Evolutionary conservation across 257 asterid genomes (phyloP), one percentile per base, ranked within the genome.

Genomic region (Primulina huaijiensis): DNA sequence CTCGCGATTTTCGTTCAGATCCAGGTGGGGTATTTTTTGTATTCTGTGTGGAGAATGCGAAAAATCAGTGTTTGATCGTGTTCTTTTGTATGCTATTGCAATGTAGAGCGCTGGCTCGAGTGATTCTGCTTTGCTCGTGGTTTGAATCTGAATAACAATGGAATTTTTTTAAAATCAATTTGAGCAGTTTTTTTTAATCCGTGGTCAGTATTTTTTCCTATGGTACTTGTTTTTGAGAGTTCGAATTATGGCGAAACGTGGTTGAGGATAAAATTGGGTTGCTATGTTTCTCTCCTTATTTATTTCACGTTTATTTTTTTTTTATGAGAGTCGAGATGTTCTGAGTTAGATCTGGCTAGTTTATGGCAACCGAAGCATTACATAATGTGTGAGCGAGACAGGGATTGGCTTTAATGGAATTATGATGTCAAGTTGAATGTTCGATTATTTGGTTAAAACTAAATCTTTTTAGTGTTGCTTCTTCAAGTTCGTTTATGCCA

Each of bases 1-100:
- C 35, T 89, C 29, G 96, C 87, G 3, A 50, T 88, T 60, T 88
- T 86, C 64, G 37, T 94, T 80, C 98, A 91, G 97, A 91, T 94
- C 90, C 99, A 94, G 98, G 99, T 90, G 29, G 1, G 60, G 6
- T 23, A 29, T 4, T 14, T 33, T 27, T 58, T 20, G 30, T 70
- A 68, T 67, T 58, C 33, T 74, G 7, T 29, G 30, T 27, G 4
- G 25, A 53, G 16, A 19, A 12, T 46, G 71, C 52, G 14, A 69
- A 72, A 30, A 20, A 43, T 67, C 50, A 20, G 16, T 14, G 57
- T 50, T 50, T 50, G 7, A 17, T 1, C 14, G 34, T n/a, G 25
- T 66, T 63, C 23, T 52, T 19, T 35, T 66, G 61, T 50, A 23
- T 29, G n/a, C 17, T 72, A 33, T 67, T 30, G 53, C 72, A 67